phyloP scores from a whole-genome alignment of 176 grass and related monocot genomes.

The Avena insularis region DNA sequence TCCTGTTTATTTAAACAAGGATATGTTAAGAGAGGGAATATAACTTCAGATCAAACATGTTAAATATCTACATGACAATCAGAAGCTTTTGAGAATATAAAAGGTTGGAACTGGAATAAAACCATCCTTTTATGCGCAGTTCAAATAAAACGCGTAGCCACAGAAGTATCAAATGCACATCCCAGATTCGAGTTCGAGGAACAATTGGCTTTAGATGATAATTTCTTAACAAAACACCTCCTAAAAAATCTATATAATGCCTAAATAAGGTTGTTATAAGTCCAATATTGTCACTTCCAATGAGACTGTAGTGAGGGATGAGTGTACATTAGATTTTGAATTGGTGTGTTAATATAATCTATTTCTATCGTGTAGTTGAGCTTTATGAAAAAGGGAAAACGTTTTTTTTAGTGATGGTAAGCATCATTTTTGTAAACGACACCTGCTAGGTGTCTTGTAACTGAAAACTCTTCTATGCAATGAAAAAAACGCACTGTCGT shows the following conservation, averaged over 20 bases:
- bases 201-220: background rate
- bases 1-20: constrained; percentile 53
- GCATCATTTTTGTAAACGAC: background rate
- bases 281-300: background rate
- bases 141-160: background rate
- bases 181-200: background rate
- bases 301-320: background rate
- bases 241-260: background rate
- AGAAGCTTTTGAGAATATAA: constrained; percentile 24
- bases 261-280: background rate
- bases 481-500: no score
- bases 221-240: background rate
- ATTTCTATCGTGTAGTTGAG: background rate
- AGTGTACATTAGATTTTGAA: background rate
- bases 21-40: background rate
- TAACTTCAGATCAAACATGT: constrained; percentile 17
- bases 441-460: no score
- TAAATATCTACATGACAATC: background rate
- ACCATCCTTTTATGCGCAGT: background rate
- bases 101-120: constrained; percentile 9
- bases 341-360: background rate
- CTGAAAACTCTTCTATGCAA: no score
- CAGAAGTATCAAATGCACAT: background rate
- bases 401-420: background rate
- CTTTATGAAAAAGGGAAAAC: background rate